These are phyloP conservation scores for Eucalyptus shirleyi DNA, from an alignment of 345 rosid species.

Conservation along the genomic window DNA sequence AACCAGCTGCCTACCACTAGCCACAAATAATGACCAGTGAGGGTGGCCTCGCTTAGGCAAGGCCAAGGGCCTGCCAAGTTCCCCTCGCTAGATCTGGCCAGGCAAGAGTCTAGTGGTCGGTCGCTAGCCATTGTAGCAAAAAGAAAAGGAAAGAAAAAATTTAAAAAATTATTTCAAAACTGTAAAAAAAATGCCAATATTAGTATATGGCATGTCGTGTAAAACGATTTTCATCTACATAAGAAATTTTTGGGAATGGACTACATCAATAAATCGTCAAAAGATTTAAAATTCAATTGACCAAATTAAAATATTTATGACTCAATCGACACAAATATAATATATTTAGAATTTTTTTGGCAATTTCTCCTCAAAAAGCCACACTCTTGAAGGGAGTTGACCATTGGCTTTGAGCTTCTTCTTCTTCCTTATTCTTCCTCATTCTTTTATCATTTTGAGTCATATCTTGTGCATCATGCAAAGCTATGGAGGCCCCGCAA, in stretches of 20 bases:
- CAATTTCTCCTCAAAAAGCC: not conserved
- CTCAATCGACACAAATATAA: too few species aligned
- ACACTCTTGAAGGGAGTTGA: not conserved
- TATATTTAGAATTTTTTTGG: not conserved
- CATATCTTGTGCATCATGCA: not conserved
- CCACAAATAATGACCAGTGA: not conserved
- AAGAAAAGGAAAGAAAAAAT: too few species aligned
- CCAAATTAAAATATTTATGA: too few species aligned
- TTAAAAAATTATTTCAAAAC: too few species aligned
- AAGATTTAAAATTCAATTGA: too few species aligned
- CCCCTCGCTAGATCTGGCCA: not conserved
- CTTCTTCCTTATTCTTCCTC: not conserved
- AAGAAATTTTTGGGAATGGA: accelerated
- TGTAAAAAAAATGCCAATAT: not conserved
- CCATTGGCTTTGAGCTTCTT: not conserved
- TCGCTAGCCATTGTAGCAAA: not conserved
- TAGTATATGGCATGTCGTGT: too few species aligned
- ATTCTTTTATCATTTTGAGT: not conserved
- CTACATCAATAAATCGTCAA: too few species aligned
- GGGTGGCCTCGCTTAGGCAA: not conserved
- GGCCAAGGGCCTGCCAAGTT: not conserved
- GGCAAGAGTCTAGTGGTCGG: not conserved
- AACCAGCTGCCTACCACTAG: accelerated
- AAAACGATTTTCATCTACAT: too few species aligned
- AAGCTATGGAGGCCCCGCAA: not conserved